Conservation (phyloP, 805 yeast genomes). For the Kuraishia piskuri region DNA sequence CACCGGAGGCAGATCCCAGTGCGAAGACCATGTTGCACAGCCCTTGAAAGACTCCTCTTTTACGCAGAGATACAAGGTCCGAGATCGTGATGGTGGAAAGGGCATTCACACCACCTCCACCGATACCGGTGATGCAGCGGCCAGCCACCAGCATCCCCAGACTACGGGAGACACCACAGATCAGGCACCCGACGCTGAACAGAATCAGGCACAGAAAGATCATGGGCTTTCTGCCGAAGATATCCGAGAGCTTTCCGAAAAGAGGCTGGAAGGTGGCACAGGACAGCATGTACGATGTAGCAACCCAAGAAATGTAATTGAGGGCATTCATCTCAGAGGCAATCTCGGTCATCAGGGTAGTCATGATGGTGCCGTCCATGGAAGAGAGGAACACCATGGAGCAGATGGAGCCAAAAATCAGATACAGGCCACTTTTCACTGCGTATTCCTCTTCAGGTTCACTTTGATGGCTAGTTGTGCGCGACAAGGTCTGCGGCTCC, state of each 20-base stretch:
- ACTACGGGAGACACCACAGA: constrained; percentile 43
- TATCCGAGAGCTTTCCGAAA: constrained; percentile 63
- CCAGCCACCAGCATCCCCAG: constrained; percentile 41
- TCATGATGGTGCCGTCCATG: constrained; percentile 58
- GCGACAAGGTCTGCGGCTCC: not conserved
- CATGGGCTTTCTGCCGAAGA: constrained; percentile 55
- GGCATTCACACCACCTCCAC: constrained; percentile 85
- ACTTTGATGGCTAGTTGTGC: not conserved
- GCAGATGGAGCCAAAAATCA: constrained; percentile 34
- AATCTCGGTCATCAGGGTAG: constrained; percentile 55
- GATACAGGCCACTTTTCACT: constrained; percentile 16
- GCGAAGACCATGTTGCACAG: constrained; percentile 74
- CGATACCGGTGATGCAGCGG: constrained; percentile 75
- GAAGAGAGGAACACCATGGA: constrained; percentile 51
- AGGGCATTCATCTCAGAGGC: constrained; percentile 64
- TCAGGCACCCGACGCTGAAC: constrained; percentile 48
- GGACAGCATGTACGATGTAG: constrained; percentile 59
- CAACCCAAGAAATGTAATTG: constrained; percentile 63
- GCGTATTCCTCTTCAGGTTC: not conserved
- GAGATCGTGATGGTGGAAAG: constrained; percentile 69
- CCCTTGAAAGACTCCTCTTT: constrained; percentile 83
- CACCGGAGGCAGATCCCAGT: constrained; percentile 71
- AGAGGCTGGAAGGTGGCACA: constrained; percentile 70
- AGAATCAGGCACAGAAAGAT: constrained; percentile 40
- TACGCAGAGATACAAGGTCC: constrained; percentile 73